A percentile compares a stretch with the other conserved stretches of the same genome.
These are phyloP conservation scores for Pittosporum tobira DNA, from an alignment of 129 eudicot genomes.

Conservation along the genomic window DNA sequence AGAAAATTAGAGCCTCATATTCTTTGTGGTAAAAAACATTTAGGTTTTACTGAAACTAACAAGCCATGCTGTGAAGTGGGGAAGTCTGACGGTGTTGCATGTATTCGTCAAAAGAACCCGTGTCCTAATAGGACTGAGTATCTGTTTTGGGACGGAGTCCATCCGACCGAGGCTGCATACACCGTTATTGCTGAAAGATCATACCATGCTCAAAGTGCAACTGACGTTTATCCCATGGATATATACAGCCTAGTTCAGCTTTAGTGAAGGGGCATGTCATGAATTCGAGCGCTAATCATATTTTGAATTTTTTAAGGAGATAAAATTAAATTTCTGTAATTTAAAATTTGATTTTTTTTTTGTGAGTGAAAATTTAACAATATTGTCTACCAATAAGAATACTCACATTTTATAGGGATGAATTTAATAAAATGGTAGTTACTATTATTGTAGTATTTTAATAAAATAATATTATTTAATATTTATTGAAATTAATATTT, in stretches of 20 bases:
- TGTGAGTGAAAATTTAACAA: too few species aligned
- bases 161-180: slow-evolving; percentile 34
- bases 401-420: too few species aligned
- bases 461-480: too few species aligned
- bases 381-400: too few species aligned
- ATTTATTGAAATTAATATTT: too few species aligned
- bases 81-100: slow-evolving; percentile 17
- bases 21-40: not conserved
- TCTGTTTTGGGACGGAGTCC: slow-evolving; percentile 45
- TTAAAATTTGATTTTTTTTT: too few species aligned
- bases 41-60: slow-evolving; percentile 23
- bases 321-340: too few species aligned
- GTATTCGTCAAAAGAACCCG: slow-evolving; percentile 25
- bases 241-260: slow-evolving; percentile 8
- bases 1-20: not conserved
- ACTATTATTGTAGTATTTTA: too few species aligned
- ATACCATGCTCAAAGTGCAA: not conserved
- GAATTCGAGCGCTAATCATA: not conserved
- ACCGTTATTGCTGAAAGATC: slow-evolving; percentile 10
- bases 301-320: too few species aligned
- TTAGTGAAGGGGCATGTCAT: not conserved
- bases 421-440: too few species aligned
- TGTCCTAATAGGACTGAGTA: slow-evolving; percentile 32
- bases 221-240: slow-evolving; percentile 12
- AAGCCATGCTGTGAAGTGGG: slow-evolving; percentile 39